A percentile compares a stretch with the other conserved stretches of the same genome.
These are phyloP conservation scores for Limtongia smithiae DNA, from an alignment of 805 yeast species.

Conservation along the genomic window DNA sequence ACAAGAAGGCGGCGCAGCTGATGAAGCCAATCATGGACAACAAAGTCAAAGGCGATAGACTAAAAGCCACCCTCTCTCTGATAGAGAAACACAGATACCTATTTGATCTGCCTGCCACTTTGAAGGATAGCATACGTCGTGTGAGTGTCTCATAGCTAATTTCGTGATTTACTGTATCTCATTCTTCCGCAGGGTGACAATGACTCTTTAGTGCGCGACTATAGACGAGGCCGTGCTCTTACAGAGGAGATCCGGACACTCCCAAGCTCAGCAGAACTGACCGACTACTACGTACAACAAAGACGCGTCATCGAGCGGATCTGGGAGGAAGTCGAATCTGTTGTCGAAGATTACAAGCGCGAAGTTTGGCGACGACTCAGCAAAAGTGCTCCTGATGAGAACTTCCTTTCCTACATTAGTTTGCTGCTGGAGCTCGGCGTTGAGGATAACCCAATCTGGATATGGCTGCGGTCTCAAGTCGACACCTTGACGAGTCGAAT, in stretches of 20 bases:
- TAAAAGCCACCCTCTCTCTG: conserved; percentile 48
- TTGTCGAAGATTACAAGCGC: conserved; percentile 53
- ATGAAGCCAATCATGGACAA: conserved; percentile 59
- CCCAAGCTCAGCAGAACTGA: conserved; percentile 25
- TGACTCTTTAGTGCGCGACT: conserved; percentile 54
- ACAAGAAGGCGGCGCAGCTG: conserved; percentile 50
- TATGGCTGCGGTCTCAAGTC: conserved; percentile 56
- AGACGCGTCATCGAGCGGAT: conserved; percentile 47
- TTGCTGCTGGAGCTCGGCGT: conserved; percentile 61
- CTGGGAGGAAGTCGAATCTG: conserved; percentile 54
- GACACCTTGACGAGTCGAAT: conserved; percentile 42
- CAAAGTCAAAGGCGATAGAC: conserved; percentile 47
- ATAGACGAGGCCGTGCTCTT: conserved; percentile 47
- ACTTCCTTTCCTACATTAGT: conserved; percentile 26
- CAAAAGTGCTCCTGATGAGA: conserved; percentile 36
- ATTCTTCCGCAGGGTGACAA: conserved; percentile 47
- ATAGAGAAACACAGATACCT: conserved; percentile 52
- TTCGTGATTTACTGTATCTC: too few relatives aligned
- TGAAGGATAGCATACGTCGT: conserved; percentile 44
- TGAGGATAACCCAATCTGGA: conserved; percentile 59
- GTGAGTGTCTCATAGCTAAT: conserved; percentile 30
- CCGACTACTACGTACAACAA: conserved; percentile 32
- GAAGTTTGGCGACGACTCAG: conserved; percentile 51
- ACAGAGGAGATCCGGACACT: conserved; percentile 31
- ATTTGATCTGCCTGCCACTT: conserved; percentile 54